A percentile compares a stretch with the other conserved stretches of the same genome.
Conservation (phyloP, 2,329 filamentous ascomycete genomes). For the Pyrenophora graminea region DNA sequence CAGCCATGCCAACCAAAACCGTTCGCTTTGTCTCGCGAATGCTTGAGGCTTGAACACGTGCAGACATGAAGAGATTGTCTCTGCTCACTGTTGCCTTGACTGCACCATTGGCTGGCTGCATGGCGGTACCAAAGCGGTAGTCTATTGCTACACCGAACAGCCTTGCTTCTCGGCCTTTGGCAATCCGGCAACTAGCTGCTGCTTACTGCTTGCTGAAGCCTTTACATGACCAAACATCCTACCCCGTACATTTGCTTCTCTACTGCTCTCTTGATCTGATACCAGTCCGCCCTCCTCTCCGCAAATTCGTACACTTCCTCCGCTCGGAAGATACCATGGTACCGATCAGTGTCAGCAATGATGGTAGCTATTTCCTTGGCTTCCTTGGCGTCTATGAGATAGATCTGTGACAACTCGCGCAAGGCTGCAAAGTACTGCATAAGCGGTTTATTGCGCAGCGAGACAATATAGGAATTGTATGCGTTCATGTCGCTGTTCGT, state of each 20-base stretch:
- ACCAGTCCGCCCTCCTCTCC: slow-evolving; percentile 93
- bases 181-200: not conserved
- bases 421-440: slow-evolving; percentile 89
- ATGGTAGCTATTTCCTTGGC: slow-evolving; percentile 94
- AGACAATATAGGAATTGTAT: slow-evolving; percentile 83
- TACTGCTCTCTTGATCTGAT: slow-evolving; percentile 81
- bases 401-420: slow-evolving; percentile 91
- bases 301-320: slow-evolving; percentile 99
- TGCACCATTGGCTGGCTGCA: slow-evolving; percentile 17
- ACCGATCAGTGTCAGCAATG: slow-evolving; percentile 88
- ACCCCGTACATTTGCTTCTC: slow-evolving; percentile 97
- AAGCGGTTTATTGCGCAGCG: slow-evolving; percentile 80
- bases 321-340: slow-evolving; percentile 87
- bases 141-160: slow-evolving; percentile 12
- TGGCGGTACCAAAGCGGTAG: slow-evolving; percentile 20
- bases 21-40: not conserved
- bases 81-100: slow-evolving; percentile 3
- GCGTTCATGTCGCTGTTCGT: slow-evolving; percentile 81
- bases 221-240: slow-evolving; percentile 81
- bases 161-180: slow-evolving; percentile 5
- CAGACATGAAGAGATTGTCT: not conserved
- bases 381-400: slow-evolving; percentile 82
- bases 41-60: not conserved
- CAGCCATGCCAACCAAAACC: not conserved
- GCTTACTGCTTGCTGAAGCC: slow-evolving; percentile 6